Evolutionary conservation across 139 green algal genomes (phyloP).

Genomic region (Coelastrella sp.): DNA sequence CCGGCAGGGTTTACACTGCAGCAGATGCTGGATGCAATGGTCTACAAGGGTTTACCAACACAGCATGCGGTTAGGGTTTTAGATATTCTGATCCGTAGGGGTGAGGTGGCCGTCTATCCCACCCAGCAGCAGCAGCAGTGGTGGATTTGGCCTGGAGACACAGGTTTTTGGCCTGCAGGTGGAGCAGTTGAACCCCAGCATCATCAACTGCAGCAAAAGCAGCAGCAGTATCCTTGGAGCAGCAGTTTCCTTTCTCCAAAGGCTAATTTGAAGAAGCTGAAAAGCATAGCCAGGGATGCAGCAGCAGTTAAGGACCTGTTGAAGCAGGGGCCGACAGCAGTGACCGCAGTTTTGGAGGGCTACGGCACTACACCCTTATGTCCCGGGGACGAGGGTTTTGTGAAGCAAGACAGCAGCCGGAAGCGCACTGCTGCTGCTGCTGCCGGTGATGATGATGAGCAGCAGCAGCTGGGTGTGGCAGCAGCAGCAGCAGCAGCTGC

Average conservation of each 20-base stretch:
- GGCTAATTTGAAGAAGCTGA: neutral
- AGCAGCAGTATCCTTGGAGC: slow-evolving; percentile 9
- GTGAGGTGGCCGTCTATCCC: neutral
- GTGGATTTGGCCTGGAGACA: neutral
- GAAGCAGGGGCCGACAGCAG: slow-evolving; percentile 8
- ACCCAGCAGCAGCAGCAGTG: slow-evolving; percentile 32
- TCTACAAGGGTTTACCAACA: neutral
- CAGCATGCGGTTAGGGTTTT: neutral
- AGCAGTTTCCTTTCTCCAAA: neutral
- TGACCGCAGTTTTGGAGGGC: neutral
- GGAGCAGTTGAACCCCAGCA: neutral
- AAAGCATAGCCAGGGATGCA: neutral
- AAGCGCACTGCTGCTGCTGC: neutral
- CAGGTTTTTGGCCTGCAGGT: neutral
- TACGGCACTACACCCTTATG: neutral
- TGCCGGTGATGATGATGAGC: neutral
- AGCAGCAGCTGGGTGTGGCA: neutral
- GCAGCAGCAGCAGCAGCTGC: slow-evolving; percentile 1
- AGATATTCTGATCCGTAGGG: neutral
- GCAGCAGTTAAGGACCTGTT: slow-evolving; percentile 1
- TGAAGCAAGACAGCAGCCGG: neutral
- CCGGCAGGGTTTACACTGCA: slow-evolving; percentile 12
- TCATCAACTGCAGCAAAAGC: slow-evolving; percentile 11
- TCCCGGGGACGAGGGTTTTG: neutral
- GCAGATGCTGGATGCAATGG: neutral